Evolutionary conservation across 805 yeast genomes (phyloP), one percentile per base, ranked within the genome.

Genomic region (Candida silvicultrix): DNA sequence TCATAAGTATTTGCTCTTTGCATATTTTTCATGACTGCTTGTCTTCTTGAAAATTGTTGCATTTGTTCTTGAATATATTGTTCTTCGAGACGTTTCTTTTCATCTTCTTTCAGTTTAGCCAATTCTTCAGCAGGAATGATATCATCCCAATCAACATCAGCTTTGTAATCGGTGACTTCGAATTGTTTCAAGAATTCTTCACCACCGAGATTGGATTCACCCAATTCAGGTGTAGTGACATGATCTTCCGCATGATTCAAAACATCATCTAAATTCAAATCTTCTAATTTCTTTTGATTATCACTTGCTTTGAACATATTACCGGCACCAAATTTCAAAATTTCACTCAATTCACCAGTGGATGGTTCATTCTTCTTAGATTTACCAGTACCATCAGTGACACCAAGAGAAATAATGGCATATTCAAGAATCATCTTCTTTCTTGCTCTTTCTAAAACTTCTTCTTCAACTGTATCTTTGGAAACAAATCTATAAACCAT

Each of bases 101-200:
- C 99, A 46, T 89, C 96, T 52, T 86, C 96, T 63, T 94, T 94
- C 56, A 94, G 74, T 62, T 85, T 88, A 49, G 81, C 76, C 52
- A 95, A 73, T 64, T 94, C 99, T 40, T 87, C 96, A 53, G 88
- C 90, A 0, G 99, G 99, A 58, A 94, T 94, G 56, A 94, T 94
- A 65, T 94, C 99, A 69, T 94, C 98, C 99, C 99, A 94, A 52
- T 89, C 95, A 50, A 92, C 89, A 64, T 92, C 97, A 1, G 99
- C 98, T 69, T 94, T 94, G 65, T 90, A 95, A 63, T 94, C 99
- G 0, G 99, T 94, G 44, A 94, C 99, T 67, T 94, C 99, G 64
- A 94, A 94, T 67, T 94, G 99, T 60, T 81, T 89, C 68, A 94
- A 75, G 61, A 94, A 94, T 68, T 94, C 99, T 65, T 94, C 99